These are phyloP conservation scores for Tuber calosporum DNA, from an alignment of 495 filamentous ascomycete genomes.

Conservation along the genomic window DNA sequence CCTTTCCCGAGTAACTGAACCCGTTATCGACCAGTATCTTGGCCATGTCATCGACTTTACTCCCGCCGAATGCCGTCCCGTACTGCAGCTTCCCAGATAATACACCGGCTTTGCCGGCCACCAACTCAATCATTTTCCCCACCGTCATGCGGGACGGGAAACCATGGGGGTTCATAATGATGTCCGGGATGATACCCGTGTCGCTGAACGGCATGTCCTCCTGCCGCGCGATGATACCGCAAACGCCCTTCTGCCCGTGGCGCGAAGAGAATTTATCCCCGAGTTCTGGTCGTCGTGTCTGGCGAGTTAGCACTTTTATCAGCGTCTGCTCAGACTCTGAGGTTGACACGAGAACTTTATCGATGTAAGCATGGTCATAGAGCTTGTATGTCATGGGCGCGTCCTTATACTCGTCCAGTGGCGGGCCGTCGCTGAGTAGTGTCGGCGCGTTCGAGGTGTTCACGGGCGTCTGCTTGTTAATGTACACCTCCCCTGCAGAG, in stretches of 20 bases:
- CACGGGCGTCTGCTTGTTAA: slow-evolving; percentile 76
- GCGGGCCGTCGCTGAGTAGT: slow-evolving; percentile 38
- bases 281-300: slow-evolving; percentile 86
- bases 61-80: slow-evolving; percentile 91
- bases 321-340: slow-evolving; percentile 74
- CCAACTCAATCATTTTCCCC: slow-evolving; percentile 91
- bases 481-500: slow-evolving; percentile 66
- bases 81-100: slow-evolving; percentile 74
- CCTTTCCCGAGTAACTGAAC: slow-evolving; percentile 92
- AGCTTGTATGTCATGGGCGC: slow-evolving; percentile 74
- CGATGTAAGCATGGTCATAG: slow-evolving; percentile 76
- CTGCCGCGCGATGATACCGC: slow-evolving; percentile 89
- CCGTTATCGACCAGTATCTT: slow-evolving; percentile 74
- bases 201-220: slow-evolving; percentile 97
- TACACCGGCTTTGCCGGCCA: slow-evolving; percentile 90
- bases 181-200: slow-evolving; percentile 80
- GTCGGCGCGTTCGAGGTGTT: slow-evolving; percentile 61
- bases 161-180: slow-evolving; percentile 99
- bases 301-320: slow-evolving; percentile 85
- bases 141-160: slow-evolving; percentile 99
- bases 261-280: slow-evolving; percentile 98
- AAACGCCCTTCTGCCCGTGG: slow-evolving; percentile 98
- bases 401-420: slow-evolving; percentile 54
- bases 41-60: slow-evolving; percentile 83
- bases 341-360: slow-evolving; percentile 84